Base-by-base conservation (phyloP, 108 stramenopile genomes). In the Skeletonema marinoi region DNA sequence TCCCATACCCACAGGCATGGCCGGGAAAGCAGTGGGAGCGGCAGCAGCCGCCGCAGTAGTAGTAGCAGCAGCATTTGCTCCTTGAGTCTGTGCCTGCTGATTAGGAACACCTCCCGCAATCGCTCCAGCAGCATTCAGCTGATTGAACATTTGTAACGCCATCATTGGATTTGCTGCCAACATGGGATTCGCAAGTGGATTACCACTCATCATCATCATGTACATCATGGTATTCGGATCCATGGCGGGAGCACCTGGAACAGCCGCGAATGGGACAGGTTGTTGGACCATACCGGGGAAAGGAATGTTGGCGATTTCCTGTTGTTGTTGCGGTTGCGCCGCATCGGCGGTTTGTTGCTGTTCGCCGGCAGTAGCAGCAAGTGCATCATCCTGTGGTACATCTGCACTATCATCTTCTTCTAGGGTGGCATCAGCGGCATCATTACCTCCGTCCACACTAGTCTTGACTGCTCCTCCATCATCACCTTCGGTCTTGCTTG, bases 161-260 rank as follows among this genome's bases (percentile, higher is more conserved):
- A 60, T 31, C 60, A 32, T 32, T 32, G 60, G 60, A 60, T 60
- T 60, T 30, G 60, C 60, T 12, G 60, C 60, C 60, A 60, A 6
- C 56, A 58, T 58, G 0, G 56, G 35, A 36, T 25, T 36, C 36
- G 36, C 36, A 36, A 36, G 36, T 36, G 36, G 12, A 42, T 42
- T 42, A 13, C 41, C 62, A 33, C 19, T 33, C 38, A 17, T 63
- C 38, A 62, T 32, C 60, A 63, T 33, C 62, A 30, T 63, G 21
- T n/a, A 63, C 62, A 63, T n/a, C 62, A 63, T 60, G 30, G 60
- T 12, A 60, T 60, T 60, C 9, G 60, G 60, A 30, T 31, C 60
- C 60, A 60, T 60, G 60, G 60, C 60, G 30, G 62, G 62, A 21
- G 62, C 62, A 35, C 62, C 62, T 63, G 62, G 39, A 33, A 36